These are phyloP conservation scores for Scutellaria minor DNA, from an alignment of 257 asterid genomes.

Conservation along the genomic window DNA sequence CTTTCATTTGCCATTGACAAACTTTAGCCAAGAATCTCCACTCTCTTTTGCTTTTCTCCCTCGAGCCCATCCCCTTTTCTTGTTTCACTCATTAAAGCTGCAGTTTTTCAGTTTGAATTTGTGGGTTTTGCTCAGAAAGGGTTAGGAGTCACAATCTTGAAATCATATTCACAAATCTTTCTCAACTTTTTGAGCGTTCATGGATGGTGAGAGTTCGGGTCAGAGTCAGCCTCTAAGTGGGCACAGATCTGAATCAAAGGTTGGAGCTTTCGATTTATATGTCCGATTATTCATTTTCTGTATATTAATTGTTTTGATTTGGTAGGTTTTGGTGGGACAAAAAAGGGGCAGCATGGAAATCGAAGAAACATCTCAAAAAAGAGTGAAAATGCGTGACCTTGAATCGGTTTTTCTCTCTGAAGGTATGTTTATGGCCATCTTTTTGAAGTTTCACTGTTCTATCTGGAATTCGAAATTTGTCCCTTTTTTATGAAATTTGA, in stretches of 20 bases:
- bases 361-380: slow-evolving; percentile 44
- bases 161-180: slow-evolving; percentile 10
- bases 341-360: slow-evolving; percentile 44
- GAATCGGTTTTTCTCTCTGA: slow-evolving; percentile 45
- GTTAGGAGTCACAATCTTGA: neutral
- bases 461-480: neutral
- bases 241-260: slow-evolving; percentile 54
- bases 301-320: slow-evolving; percentile 24
- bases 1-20: slow-evolving; percentile 18
- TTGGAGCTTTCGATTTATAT: slow-evolving; percentile 24
- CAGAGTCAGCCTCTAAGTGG: slow-evolving; percentile 27
- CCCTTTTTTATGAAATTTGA: neutral
- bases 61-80: neutral
- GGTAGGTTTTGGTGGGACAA: slow-evolving; percentile 41
- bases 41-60: neutral
- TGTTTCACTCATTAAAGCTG: neutral
- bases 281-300: neutral
- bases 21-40: slow-evolving; percentile 26
- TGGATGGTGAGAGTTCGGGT: slow-evolving; percentile 40
- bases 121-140: slow-evolving; percentile 27
- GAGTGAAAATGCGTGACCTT: slow-evolving; percentile 54
- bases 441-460: slow-evolving; percentile 33
- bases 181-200: neutral
- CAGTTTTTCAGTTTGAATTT: slow-evolving; percentile 25
- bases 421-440: slow-evolving; percentile 32